Evolutionary conservation across 257 asterid species (phyloP), one percentile per base, ranked within the genome.

Genomic region (Nicotiana tomentosiformis): DNA sequence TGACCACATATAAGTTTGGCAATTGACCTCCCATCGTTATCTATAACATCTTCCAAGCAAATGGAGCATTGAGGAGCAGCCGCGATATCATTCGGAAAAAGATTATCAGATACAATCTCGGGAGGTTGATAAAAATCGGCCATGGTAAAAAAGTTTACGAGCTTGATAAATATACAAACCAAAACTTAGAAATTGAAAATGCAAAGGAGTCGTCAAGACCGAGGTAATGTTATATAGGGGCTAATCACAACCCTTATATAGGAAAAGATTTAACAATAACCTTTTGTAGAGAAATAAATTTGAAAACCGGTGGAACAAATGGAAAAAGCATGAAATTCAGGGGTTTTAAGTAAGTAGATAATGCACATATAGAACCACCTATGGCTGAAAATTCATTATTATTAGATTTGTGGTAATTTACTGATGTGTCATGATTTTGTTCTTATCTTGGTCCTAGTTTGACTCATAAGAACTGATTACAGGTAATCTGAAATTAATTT

Each of bases 1-100:
- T 83, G 86, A 2, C 80, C 83, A 56, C 83, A 83, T 8, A 56
- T 26, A 6, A 83, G 70, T 46, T 55, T 78, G 2, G 80, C 35
- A 1, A 56, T 66, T 17, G 80, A 61, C 17, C 17, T 43, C 5
- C 12, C 7, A 0, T 20, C 16, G 4, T 56, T 58, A 11, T 67
- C 72, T 1, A 69, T 2, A 7, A 51, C 81, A 5, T 10, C 26
- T 15, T 78, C 83, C 64, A 83, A 57, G 80, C 86, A 67, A 43
- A 83, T 83, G 66, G 86, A 33, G 65, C 74, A 66, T 0, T 35
- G 1, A 0, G 76, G 14, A 5, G 79, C 11, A 10, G 10, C 37
- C 17, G 18, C 8, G 17, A 3, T 9, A 18, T 18, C 17, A 37
- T 1, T 37, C n/a, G 9, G 7, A 5, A 37, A 37, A 37, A 0